These are phyloP conservation scores for Boletus semigastroideus DNA, from an alignment of 1,284 basidiomycete genomes.

Conservation along the genomic window DNA sequence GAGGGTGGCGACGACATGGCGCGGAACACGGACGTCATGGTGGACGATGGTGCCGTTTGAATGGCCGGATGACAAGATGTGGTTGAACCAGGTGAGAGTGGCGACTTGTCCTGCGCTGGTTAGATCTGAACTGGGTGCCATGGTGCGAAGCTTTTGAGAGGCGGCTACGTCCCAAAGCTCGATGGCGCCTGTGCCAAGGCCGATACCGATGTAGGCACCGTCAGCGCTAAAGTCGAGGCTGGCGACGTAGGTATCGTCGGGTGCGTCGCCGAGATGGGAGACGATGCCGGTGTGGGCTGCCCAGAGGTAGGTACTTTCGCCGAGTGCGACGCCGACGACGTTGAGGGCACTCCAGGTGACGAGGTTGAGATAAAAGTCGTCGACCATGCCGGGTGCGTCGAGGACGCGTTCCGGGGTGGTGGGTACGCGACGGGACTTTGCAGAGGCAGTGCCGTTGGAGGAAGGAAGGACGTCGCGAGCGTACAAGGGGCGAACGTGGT, in stretches of 20 bases:
- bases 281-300: conserved; percentile 89
- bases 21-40: conserved; percentile 86
- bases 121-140: conserved; percentile 50
- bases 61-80: conserved; percentile 86
- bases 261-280: conserved; percentile 71
- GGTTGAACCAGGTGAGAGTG: conserved; percentile 82
- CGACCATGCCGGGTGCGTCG: conserved; percentile 92
- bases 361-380: conserved; percentile 98
- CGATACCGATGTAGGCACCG: conserved; percentile 85
- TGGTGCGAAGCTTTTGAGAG: conserved; percentile 81
- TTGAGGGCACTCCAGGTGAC: conserved; percentile 89
- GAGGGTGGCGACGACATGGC: conserved; percentile 88
- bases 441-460: conserved; percentile 59
- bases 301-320: conserved; percentile 87
- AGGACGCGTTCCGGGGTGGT: conserved; percentile 88
- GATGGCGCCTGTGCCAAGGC: conserved; percentile 82
- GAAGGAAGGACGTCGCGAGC: conserved; percentile 61
- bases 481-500: conserved; percentile 71
- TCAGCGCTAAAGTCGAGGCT: conserved; percentile 87
- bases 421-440: conserved; percentile 76
- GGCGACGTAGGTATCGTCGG: conserved; percentile 74
- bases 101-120: conserved; percentile 64
- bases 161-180: conserved; percentile 95
- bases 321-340: conserved; percentile 85
- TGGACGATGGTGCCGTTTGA: conserved; percentile 92